Evolutionary conservation across 1,284 basidiomycete genomes (phyloP).

Genomic region (Clitocybe nebularis): DNA sequence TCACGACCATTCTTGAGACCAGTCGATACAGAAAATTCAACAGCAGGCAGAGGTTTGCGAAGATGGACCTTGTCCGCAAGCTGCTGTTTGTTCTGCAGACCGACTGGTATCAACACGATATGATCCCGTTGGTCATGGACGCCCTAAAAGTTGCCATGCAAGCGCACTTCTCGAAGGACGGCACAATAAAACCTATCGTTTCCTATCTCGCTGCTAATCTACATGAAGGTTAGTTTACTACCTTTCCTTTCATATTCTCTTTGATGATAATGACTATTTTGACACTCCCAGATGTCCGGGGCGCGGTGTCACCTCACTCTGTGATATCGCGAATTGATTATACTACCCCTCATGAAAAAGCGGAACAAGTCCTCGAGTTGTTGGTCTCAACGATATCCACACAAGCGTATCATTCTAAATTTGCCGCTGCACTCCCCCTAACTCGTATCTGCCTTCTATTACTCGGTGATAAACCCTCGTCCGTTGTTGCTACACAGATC

Average conservation of each 20-base stretch:
- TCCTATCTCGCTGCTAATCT: constrained; percentile 83
- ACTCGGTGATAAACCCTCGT: constrained; percentile 63
- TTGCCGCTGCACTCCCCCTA: constrained; percentile 65
- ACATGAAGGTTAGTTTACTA: constrained; percentile 54
- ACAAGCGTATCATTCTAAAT: constrained; percentile 53
- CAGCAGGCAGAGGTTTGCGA: constrained; percentile 61
- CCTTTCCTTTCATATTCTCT: neutral
- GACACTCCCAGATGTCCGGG: constrained; percentile 20
- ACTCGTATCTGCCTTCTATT: constrained; percentile 72
- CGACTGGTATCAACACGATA: constrained; percentile 62
- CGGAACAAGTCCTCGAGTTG: constrained; percentile 56
- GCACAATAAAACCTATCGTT: constrained; percentile 79
- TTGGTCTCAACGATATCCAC: constrained; percentile 56
- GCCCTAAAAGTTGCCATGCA: constrained; percentile 55
- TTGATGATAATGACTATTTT: constrained; percentile 2
- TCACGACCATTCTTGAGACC: constrained; percentile 64
- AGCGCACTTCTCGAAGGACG: constrained; percentile 63
- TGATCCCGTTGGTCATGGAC: constrained; percentile 52
- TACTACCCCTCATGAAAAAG: constrained; percentile 47
- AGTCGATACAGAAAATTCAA: constrained; percentile 79
- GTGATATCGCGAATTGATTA: constrained; percentile 51
- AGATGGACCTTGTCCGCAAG: constrained; percentile 71
- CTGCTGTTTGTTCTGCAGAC: constrained; percentile 80
- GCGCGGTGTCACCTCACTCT: constrained; percentile 50
- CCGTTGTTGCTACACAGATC: constrained; percentile 55